Base-by-base conservation (phyloP, 108 stramenopile species). In the Fragilariopsis cylindrus region DNA sequence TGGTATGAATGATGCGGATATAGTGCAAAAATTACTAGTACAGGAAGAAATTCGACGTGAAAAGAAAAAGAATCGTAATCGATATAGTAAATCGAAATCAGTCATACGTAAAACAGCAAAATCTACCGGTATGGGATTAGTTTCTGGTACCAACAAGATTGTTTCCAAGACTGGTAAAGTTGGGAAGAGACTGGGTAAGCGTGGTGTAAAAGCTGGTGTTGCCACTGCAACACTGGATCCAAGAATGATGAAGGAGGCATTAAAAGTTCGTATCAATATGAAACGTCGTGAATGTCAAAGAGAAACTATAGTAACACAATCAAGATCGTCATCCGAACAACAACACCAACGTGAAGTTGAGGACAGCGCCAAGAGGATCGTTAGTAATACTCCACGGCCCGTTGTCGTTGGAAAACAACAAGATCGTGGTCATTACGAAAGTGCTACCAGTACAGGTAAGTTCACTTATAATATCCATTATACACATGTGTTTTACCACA, bases 171-270 rank as follows among this genome's bases (percentile, higher is more conserved):
- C 79, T 6, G 73, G 73, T 19, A 74, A 74, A 48, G 39, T 65
- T 44, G 73, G 69, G 0, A 65, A 52, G 60, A 80, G 70, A 60
- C 52, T 80, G 0, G 79, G 73, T 16, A 74, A 69, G 4, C 46
- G 54, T n/a, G 66, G 54, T 43, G 73, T 52, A 4, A 80, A 80
- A 63, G 73, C 79, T 9, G 73, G 63, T 7, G 79, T 80, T 12
- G 79, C 79, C 2, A 80, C 79, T 3, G 79, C 79, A 0, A 80
- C 79, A 3, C 64, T 80, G n/a, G 79, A 80, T 69, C 52, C 65
- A 40, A 74, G 67, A 40, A 70, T 80, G 79, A 53, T 80, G 58
- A 80, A 74, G 58, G 73, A 74, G 30, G 79, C 79, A 45, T 15
- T 78, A 12, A 68, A 68, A 44, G 54, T 71, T 41, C 52, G 52